These are phyloP conservation scores for Eucalyptus globulus DNA, from an alignment of 345 rosid genomes.

Conservation along the genomic window DNA sequence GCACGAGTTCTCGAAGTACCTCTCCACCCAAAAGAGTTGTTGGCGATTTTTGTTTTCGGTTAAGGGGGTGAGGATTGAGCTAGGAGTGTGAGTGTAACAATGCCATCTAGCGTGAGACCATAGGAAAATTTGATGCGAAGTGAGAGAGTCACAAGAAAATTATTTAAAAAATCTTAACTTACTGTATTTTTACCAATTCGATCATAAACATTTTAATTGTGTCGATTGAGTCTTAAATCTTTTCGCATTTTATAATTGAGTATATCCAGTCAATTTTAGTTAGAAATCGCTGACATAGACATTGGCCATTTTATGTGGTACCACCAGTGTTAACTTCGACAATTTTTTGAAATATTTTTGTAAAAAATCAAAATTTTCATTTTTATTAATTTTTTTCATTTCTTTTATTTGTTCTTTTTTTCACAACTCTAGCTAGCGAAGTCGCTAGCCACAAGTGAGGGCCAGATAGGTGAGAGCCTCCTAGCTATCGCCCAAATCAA, in stretches of 20 bases:
- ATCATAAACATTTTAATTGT: too few relatives aligned
- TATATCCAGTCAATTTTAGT: too few relatives aligned
- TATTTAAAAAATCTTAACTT: not conserved
- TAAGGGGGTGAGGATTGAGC: not conserved
- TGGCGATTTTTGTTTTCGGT: not conserved
- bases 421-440: not conserved
- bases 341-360: too few relatives aligned
- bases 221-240: not conserved
- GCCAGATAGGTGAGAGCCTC: too few relatives aligned
- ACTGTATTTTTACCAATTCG: too few relatives aligned
- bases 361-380: not conserved
- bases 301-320: not conserved
- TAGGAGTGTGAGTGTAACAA: not conserved
- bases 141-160: not conserved
- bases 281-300: accelerated
- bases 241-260: too few relatives aligned
- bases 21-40: not conserved
- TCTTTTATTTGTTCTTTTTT: too few relatives aligned
- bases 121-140: not conserved
- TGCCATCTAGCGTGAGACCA: not conserved
- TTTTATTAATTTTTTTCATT: too few relatives aligned
- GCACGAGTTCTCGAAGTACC: not conserved
- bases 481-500: too few relatives aligned
- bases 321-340: accelerated
- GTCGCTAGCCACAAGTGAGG: not conserved